phyloP scores from a whole-genome alignment of 2,329 filamentous ascomycete species.

The Colletotrichum australisinense region DNA sequence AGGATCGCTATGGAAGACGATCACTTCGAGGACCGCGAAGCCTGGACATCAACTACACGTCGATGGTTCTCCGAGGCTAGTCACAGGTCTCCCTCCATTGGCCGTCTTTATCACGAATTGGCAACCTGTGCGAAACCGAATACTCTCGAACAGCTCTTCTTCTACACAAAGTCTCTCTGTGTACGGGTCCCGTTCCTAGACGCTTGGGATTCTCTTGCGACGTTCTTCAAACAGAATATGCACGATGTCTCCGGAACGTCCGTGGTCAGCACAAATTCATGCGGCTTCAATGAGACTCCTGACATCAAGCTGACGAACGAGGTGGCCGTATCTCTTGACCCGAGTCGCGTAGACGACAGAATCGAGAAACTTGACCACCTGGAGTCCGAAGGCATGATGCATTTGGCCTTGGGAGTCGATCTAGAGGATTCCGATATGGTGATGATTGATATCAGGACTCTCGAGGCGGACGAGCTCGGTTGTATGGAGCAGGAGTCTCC shows the following conservation, averaged over 20 bases:
- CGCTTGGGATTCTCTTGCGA: conserved; percentile 73
- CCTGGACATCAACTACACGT: conserved; percentile 83
- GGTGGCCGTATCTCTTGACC: no score
- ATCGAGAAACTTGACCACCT: no score
- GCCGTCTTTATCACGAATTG: conserved; percentile 88
- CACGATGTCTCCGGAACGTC: neutral
- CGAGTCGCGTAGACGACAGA: no score
- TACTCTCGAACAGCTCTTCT: conserved; percentile 77
- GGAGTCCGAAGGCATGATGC: no score
- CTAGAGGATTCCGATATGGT: no score
- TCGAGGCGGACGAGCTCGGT: no score
- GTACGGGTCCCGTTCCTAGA: conserved; percentile 75
- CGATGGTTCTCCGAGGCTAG: conserved; percentile 89
- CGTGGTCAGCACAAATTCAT: no score
- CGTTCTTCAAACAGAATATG: conserved; percentile 72
- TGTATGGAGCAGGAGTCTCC: no score
- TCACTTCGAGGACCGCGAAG: conserved; percentile 78
- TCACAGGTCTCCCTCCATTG: conserved; percentile 79
- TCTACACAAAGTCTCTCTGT: conserved; percentile 77
- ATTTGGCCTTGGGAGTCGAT: no score
- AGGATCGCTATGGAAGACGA: conserved; percentile 90
- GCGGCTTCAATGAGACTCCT: neutral
- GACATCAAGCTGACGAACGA: neutral
- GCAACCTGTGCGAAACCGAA: conserved; percentile 81
- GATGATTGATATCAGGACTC: no score